Evolutionary conservation across 1,284 basidiomycete species (phyloP), one percentile per base, ranked within the genome.

Genomic region (Serendipita sp.): DNA sequence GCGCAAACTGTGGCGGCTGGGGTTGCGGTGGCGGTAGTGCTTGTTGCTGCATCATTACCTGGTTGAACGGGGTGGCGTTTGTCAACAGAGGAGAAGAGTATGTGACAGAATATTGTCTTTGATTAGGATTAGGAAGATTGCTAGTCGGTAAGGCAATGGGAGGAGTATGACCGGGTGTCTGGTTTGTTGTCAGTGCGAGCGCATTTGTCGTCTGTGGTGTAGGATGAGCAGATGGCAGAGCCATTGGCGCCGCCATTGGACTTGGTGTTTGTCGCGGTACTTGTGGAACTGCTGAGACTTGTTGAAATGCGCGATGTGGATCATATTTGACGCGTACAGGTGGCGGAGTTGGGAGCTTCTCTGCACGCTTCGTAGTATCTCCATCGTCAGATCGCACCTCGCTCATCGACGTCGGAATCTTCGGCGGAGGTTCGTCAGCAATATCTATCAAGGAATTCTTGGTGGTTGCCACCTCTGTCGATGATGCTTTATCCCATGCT

Each of bases 301-400:
- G 84, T 69, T 91, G 88, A 74, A 91, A 91, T 29, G 87, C 86
- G 65, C 85, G 82, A 13, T 85, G 87, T 29, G 89, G 88, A 64
- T 91, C 88, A 65, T 74, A 15, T 76, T 73, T 10, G 63, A 32
- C 17, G 42, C 61, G 61, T 34, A 78, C 77, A 17, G 85, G 83
- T n/a, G 87, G 85, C 1, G 87, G 87, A 1, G 85, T 88, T 29
- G 61, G 47, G 13, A 6, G 47, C 45, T 17, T 34, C 45, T 47
- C 61, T 17, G 4, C 26, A 32, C 47, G 50, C 43, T 30, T 26
- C 34, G 34, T 34, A 0, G 22, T 35, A 70, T 82, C 83, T 38
- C 86, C 86, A 67, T 85, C 86, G 68, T 89, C 87, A 10, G 87
- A 86, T 70, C 90, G 90, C 62, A 88, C 84, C 64, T 90, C 88